phyloP scores from a whole-genome alignment of 306 rosid genomes.

The Cicer yamashitae region DNA sequence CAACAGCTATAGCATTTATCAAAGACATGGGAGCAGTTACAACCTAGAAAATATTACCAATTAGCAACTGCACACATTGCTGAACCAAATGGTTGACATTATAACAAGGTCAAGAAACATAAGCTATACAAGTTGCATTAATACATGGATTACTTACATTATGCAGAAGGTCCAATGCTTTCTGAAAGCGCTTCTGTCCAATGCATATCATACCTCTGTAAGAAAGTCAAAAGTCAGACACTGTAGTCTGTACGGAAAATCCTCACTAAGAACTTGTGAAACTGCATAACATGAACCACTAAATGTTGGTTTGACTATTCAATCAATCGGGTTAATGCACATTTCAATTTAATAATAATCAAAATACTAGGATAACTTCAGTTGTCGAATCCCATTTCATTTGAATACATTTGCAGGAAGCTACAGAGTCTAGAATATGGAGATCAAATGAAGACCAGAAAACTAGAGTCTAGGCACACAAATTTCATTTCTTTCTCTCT shows the following conservation, averaged over 20 bases:
- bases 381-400: conserved; percentile 30
- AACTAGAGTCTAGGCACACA: no score
- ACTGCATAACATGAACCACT: conserved; percentile 26
- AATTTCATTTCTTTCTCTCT: no score
- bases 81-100: conserved; percentile 11
- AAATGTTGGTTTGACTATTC: conserved; percentile 4
- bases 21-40: conserved; percentile 91
- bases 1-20: conserved; percentile 82
- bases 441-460: conserved; percentile 5
- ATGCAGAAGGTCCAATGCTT: conserved; percentile 93
- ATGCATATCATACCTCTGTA: conserved; percentile 93
- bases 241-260: conserved; percentile 14
- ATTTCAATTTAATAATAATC: conserved; percentile 15
- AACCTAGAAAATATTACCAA: conserved; percentile 63
- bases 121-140: conserved; percentile 29
- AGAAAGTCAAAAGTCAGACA: conserved; percentile 49
- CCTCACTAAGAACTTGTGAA: conserved; percentile 32
- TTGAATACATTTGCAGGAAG: conserved; percentile 10
- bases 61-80: conserved; percentile 22
- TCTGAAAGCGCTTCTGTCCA: conserved; percentile 79
- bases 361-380: not conserved
- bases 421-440: not conserved
- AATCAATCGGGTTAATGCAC: not conserved
- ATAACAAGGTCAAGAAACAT: conserved; percentile 40
- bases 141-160: conserved; percentile 59